A percentile compares a stretch with the other conserved stretches of the same genome.
Evolutionary conservation across 2,329 filamentous ascomycete species (phyloP).

Genomic region (Parastagonospora avenae): DNA sequence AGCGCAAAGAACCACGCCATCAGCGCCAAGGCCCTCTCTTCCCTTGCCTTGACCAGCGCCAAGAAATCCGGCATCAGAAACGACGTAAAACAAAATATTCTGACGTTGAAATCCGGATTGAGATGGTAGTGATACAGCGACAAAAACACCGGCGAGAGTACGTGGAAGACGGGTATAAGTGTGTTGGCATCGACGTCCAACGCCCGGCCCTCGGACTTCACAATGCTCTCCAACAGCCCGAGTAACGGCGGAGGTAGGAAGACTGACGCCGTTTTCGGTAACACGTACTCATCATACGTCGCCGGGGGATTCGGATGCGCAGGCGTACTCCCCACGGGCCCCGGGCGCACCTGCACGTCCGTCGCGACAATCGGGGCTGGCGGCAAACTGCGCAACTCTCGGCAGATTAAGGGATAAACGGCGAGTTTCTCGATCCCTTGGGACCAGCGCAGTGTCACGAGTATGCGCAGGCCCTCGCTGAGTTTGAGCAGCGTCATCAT

Average conservation of each 20-base stretch:
- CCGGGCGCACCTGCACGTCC: slow-evolving; percentile 13
- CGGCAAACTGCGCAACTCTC: slow-evolving; percentile 34
- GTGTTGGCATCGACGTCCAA: slow-evolving; percentile 27
- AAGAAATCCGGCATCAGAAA: slow-evolving; percentile 39
- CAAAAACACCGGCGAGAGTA: slow-evolving; percentile 39
- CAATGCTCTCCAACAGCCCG: slow-evolving; percentile 22
- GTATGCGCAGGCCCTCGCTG: slow-evolving; percentile 38
- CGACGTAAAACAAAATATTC: slow-evolving; percentile 35
- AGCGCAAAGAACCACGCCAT: slow-evolving; percentile 39
- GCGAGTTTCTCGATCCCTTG: slow-evolving; percentile 39
- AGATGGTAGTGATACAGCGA: slow-evolving; percentile 40
- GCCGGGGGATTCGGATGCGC: slow-evolving; percentile 32
- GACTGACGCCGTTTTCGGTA: slow-evolving; percentile 13
- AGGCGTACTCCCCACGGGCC: slow-evolving; percentile 23
- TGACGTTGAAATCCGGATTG: slow-evolving; percentile 34
- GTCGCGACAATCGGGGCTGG: slow-evolving; percentile 31
- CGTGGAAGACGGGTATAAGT: slow-evolving; percentile 35
- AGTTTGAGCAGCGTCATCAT: slow-evolving; percentile 31
- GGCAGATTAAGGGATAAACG: slow-evolving; percentile 33
- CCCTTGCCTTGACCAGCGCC: slow-evolving; percentile 22
- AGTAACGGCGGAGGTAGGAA: slow-evolving; percentile 38
- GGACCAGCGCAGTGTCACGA: slow-evolving; percentile 36
- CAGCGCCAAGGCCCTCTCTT: slow-evolving; percentile 34
- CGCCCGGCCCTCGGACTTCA: slow-evolving; percentile 14
- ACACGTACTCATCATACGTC: slow-evolving; percentile 18